Percentiles rank a stretch among this genome's conserved stretches.
These are phyloP conservation scores for Botrytis deweyae DNA, from an alignment of 2,329 filamentous ascomycete species.

Conservation along the genomic window DNA sequence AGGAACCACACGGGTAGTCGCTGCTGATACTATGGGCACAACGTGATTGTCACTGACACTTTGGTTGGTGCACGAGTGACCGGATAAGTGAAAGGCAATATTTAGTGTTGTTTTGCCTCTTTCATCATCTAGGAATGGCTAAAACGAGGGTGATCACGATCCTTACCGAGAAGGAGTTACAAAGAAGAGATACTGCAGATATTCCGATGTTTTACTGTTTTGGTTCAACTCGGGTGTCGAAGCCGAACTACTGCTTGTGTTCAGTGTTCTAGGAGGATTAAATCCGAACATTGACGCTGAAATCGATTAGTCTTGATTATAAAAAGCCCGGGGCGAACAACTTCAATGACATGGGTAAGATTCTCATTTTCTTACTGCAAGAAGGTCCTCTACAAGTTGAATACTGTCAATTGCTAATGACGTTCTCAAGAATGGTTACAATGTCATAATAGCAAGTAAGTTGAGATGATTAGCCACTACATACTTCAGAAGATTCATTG, in stretches of 20 bases:
- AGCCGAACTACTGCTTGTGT: background rate
- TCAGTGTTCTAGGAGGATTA: background rate
- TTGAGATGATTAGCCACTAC: background rate
- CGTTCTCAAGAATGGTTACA: background rate
- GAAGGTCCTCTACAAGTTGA: background rate
- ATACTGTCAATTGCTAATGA: background rate
- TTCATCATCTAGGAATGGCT: background rate
- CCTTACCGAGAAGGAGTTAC: background rate
- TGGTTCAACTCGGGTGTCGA: background rate
- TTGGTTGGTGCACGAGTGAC: slow-evolving; percentile 4
- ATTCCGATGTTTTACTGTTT: background rate
- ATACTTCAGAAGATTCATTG: background rate
- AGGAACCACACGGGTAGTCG: slow-evolving; percentile 7
- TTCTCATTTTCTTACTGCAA: background rate
- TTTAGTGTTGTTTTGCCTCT: background rate
- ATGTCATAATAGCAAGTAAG: background rate
- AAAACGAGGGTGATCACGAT: background rate
- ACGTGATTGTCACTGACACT: slow-evolving; percentile 20
- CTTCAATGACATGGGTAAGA: background rate
- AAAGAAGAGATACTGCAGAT: background rate
- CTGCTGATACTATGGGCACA: slow-evolving; percentile 10
- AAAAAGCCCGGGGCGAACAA: background rate
- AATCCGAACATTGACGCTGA: background rate
- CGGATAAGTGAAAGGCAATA: background rate
- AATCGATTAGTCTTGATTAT: background rate